Conservation (phyloP, 257 asterid genomes). For the Dorcoceras hygrometricum region DNA sequence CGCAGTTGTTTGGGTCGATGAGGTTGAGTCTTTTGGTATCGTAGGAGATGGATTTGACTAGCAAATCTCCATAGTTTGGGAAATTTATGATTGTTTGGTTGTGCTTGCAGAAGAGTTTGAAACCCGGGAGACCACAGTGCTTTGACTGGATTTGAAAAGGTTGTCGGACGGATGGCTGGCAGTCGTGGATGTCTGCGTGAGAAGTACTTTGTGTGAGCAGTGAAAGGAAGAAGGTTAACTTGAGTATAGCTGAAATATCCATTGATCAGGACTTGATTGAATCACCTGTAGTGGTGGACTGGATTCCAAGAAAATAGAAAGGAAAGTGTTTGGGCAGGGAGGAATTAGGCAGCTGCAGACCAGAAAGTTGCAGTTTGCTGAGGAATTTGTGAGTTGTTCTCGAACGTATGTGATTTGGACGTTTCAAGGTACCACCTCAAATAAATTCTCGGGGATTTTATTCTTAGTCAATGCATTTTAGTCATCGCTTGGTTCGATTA, state of each 20-base stretch:
- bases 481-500: too few species aligned
- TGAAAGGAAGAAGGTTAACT: conserved; percentile 16
- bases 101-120: conserved; percentile 28
- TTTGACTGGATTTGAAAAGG: conserved; percentile 27
- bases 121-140: conserved; percentile 23
- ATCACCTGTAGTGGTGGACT: background rate
- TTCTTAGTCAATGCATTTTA: too few species aligned
- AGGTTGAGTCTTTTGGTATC: conserved; percentile 27
- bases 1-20: conserved; percentile 43
- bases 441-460: too few species aligned
- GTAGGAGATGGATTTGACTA: conserved; percentile 40
- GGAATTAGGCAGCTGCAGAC: conserved; percentile 5
- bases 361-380: conserved; percentile 15
- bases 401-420: too few species aligned
- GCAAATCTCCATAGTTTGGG: conserved; percentile 38
- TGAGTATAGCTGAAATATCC: conserved; percentile 14
- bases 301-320: background rate
- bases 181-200: background rate
- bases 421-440: too few species aligned
- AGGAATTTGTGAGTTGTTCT: background rate
- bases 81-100: conserved; percentile 35
- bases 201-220: conserved; percentile 20
- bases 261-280: conserved; percentile 22
- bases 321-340: conserved; percentile 26
- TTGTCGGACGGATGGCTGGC: conserved; percentile 17